These are phyloP conservation scores for Nicotiana undulata DNA, from an alignment of 257 asterid species.

Conservation along the genomic window DNA sequence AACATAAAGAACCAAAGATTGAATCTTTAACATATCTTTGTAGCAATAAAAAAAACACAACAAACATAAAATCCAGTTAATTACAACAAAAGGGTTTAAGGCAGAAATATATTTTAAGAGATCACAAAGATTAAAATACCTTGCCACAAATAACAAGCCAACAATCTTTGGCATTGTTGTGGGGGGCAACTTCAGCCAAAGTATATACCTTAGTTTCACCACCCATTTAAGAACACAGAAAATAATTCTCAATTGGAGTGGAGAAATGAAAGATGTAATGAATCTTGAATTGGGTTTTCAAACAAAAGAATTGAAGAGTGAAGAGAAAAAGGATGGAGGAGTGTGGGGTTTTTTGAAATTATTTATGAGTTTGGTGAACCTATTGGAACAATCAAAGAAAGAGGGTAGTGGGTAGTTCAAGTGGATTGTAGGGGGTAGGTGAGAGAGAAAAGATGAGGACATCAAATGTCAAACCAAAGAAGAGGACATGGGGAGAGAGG, in stretches of 20 bases:
- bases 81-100: background rate
- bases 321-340: background rate
- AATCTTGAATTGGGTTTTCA: background rate
- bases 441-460: background rate
- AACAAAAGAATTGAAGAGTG: background rate
- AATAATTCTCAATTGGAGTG: background rate
- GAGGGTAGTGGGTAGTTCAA: background rate
- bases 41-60: too few species aligned
- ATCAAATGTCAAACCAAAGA: background rate
- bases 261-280: background rate
- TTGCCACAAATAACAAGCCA: constrained; percentile 15
- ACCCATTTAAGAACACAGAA: background rate
- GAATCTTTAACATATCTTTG: too few species aligned
- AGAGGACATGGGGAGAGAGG: background rate
- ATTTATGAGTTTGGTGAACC: background rate
- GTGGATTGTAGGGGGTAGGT: background rate
- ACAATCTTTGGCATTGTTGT: constrained; percentile 16
- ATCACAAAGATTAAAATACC: background rate
- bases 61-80: too few species aligned
- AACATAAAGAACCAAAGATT: background rate
- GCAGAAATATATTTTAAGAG: background rate
- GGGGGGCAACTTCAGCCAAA: constrained; percentile 6
- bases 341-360: background rate
- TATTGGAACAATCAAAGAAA: background rate
- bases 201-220: constrained; percentile 8